Evolutionary conservation across 495 filamentous ascomycete species (phyloP), one percentile per base, ranked within the genome.

Genomic region (Aspergillus steynii): DNA sequence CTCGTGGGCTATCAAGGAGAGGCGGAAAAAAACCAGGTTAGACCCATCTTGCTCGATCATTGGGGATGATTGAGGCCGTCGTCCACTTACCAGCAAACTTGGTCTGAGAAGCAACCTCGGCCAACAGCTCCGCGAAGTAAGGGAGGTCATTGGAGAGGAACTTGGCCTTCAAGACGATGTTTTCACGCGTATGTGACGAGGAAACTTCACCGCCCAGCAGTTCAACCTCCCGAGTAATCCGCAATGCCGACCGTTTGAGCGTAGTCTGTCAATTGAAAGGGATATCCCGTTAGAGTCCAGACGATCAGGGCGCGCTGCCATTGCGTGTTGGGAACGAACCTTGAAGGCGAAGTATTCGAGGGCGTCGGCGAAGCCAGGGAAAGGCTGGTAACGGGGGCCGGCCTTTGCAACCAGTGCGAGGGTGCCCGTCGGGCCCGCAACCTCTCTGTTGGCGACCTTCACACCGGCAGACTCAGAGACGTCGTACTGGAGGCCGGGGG

Each of bases 321-420:
- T 74, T 71, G 71, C 58, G 64, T 51, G 29, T 29, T 31, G n/a
- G 27, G 50, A 10, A 82, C 87, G 61, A 73, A 95, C 95, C 90
- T 95, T 94, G 89, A 96, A 99, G 59, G 95, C 93, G 77, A 91
- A 98, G 71, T 90, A 87, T 79, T 95, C 89, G 64, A 99, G 81
- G 29, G 89, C 93, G 65, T 96, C 90, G 58, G 93, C 86, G 71
- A 96, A 86, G 55, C 96, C 95, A 66, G 95, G 96, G 60, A 88
- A 81, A 50, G 87, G 83, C 82, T 99, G 86, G 79, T 93, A 98
- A 74, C 95, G 83, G 66, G 93, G 92, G 70, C 95, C 95, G 61
- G 91, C 95, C 77, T 94, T 95, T 53, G 92, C 86, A 72, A 98
- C 92, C 65, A 99, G 71, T 42, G 92, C 93, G 65, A 99, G 83